These are phyloP conservation scores for Suhomyces bribrorum DNA, from an alignment of 1,139 yeast genomes.

Conservation along the genomic window DNA sequence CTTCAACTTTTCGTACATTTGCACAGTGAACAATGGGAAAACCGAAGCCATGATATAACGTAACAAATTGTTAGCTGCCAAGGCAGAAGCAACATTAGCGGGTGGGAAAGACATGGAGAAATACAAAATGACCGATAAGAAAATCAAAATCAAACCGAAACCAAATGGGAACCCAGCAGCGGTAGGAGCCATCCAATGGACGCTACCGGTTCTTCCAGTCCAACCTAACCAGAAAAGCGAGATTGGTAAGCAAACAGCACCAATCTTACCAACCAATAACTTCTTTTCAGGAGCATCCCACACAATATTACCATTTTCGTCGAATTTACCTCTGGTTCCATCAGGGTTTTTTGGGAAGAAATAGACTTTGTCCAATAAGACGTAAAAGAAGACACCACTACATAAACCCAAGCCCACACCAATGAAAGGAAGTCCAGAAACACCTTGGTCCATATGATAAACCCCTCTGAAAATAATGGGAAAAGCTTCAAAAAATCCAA, in stretches of 20 bases:
- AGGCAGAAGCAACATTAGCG: slow-evolving; percentile 67
- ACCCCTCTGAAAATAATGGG: slow-evolving; percentile 70
- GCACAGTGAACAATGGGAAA: slow-evolving; percentile 48
- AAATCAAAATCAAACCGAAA: slow-evolving; percentile 68
- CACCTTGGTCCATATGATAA: slow-evolving; percentile 57
- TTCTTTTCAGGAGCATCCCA: slow-evolving; percentile 42
- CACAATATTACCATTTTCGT: slow-evolving; percentile 54
- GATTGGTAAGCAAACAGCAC: slow-evolving; percentile 65
- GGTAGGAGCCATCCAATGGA: slow-evolving; percentile 82
- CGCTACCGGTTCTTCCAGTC: slow-evolving; percentile 58
- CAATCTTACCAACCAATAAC: slow-evolving; percentile 51
- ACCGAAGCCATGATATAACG: slow-evolving; percentile 69
- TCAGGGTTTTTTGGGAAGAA: slow-evolving; percentile 61
- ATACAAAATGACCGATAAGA: slow-evolving; percentile 71
- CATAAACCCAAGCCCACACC: slow-evolving; percentile 69
- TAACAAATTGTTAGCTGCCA: slow-evolving; percentile 76
- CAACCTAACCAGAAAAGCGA: slow-evolving; percentile 83
- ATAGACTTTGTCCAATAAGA: slow-evolving; percentile 47
- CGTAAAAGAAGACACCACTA: slow-evolving; percentile 52
- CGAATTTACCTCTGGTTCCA: slow-evolving; percentile 60
- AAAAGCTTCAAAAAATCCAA: slow-evolving; percentile 77
- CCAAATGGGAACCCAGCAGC: slow-evolving; percentile 79
- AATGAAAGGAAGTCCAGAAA: slow-evolving; percentile 66
- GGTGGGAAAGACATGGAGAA: slow-evolving; percentile 78
- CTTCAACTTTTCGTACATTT: slow-evolving; percentile 42